These are phyloP conservation scores for Metschnikowia sp. DNA, from an alignment of 805 yeast species.

Conservation along the genomic window DNA sequence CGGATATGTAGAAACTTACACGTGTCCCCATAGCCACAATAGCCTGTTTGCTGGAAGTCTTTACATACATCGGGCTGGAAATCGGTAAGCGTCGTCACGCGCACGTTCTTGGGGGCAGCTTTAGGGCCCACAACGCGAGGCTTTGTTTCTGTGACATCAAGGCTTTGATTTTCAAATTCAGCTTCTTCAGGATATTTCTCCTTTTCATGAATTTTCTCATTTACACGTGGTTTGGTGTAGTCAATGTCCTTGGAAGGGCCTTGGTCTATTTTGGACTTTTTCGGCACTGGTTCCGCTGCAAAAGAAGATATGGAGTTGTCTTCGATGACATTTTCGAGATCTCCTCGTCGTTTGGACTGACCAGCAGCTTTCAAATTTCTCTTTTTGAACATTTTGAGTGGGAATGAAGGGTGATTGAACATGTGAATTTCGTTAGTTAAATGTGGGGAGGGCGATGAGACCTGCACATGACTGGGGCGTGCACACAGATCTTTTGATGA, in stretches of 20 bases:
- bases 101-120: constrained; percentile 41
- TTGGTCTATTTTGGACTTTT: not conserved
- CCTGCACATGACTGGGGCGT: no score
- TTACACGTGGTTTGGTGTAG: not conserved
- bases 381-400: constrained; percentile 15
- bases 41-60: constrained; percentile 86
- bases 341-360: constrained; percentile 7
- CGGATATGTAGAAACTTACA: constrained; percentile 92
- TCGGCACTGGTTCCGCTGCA: not conserved
- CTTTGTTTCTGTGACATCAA: not conserved
- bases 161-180: no score
- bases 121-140: constrained; percentile 19
- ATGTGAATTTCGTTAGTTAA: no score
- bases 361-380: constrained; percentile 9
- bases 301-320: not conserved
- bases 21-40: constrained; percentile 95
- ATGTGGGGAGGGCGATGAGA: no score
- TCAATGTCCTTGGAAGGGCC: not conserved
- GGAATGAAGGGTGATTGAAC: no score
- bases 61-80: constrained; percentile 94
- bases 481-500: no score
- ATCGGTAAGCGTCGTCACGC: constrained; percentile 70
- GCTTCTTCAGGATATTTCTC: no score
- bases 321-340: not conserved
- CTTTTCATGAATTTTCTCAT: not conserved